Conservation (phyloP, 495 filamentous ascomycete species). For the Parathielavia appendiculata region DNA sequence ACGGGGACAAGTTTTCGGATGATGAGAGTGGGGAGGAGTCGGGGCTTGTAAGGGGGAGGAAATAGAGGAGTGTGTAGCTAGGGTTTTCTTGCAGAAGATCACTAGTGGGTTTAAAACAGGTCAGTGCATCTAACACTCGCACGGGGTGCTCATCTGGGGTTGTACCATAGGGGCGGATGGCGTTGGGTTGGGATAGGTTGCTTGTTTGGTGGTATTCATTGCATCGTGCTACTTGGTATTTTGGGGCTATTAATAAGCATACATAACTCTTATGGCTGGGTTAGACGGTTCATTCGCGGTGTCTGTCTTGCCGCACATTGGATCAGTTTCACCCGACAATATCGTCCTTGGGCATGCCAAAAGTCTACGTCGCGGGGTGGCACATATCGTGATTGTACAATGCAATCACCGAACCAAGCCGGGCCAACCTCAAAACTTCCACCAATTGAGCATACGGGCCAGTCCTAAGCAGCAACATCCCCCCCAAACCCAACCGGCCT, state of each 20-base stretch:
- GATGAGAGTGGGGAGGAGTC: conserved; percentile 56
- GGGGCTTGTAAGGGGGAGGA: conserved; percentile 56
- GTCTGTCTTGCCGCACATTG: too few relatives aligned
- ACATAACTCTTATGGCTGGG: neutral
- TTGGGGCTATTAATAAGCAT: neutral
- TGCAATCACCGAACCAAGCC: neutral
- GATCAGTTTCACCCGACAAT: too few relatives aligned
- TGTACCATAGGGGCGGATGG: conserved; percentile 6
- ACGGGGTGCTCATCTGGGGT: too few relatives aligned
- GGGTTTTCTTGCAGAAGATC: neutral
- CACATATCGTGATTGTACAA: too few relatives aligned
- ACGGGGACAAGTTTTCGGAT: conserved; percentile 60
- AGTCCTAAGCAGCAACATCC: conserved; percentile 42
- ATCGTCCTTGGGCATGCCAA: neutral
- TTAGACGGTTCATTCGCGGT: too few relatives aligned
- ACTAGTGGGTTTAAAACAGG: neutral
- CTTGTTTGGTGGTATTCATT: conserved; percentile 6
- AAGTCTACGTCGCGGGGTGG: neutral
- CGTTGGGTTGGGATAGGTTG: neutral
- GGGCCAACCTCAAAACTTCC: neutral
- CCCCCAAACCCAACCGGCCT: conserved; percentile 92
- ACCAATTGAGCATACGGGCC: neutral
- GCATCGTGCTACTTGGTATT: neutral
- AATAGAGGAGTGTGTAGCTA: conserved; percentile 16
- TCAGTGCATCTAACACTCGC: neutral